Percentiles rank a stretch among this genome's conserved stretches.
These are phyloP conservation scores for Oxytropis ochrocephala DNA, from an alignment of 306 rosid species.

Conservation along the genomic window DNA sequence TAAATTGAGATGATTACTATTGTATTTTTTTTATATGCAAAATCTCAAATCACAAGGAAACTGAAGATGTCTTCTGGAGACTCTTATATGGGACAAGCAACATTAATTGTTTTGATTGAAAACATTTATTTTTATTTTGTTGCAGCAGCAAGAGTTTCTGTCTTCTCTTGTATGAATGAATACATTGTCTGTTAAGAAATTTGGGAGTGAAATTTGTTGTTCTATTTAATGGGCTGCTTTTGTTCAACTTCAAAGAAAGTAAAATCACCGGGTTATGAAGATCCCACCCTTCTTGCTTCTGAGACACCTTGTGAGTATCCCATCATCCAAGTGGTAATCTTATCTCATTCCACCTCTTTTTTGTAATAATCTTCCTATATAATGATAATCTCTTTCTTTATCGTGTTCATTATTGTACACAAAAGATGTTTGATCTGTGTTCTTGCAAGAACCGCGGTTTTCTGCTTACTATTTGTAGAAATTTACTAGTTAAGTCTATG, in stretches of 20 bases:
- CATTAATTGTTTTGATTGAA: not conserved
- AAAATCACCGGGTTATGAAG: conserved; percentile 51
- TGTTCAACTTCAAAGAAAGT: conserved; percentile 47
- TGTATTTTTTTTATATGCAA: too few relatives aligned
- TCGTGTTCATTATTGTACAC: too few relatives aligned
- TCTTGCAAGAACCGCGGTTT: too few relatives aligned
- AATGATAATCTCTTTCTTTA: too few relatives aligned
- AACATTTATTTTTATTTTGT: conserved; percentile 3
- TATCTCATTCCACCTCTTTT: not conserved
- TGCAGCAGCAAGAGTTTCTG: conserved; percentile 16
- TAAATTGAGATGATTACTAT: too few relatives aligned
- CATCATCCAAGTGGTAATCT: conserved; percentile 17
- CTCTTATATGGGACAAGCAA: too few relatives aligned
- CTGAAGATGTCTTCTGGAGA: too few relatives aligned
- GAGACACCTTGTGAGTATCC: conserved; percentile 83
- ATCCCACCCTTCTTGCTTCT: conserved; percentile 72
- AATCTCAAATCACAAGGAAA: too few relatives aligned
- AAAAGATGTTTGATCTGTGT: too few relatives aligned
- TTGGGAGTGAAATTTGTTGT: conserved; percentile 25
- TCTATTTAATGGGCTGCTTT: conserved; percentile 66
- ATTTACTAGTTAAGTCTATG: too few relatives aligned
- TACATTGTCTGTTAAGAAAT: not conserved
- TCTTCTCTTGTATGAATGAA: conserved; percentile 22
- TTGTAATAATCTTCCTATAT: too few relatives aligned
- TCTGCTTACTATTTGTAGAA: too few relatives aligned